phyloP scores from a whole-genome alignment of 2,329 filamentous ascomycete genomes.

The Colletotrichum caudatum region DNA sequence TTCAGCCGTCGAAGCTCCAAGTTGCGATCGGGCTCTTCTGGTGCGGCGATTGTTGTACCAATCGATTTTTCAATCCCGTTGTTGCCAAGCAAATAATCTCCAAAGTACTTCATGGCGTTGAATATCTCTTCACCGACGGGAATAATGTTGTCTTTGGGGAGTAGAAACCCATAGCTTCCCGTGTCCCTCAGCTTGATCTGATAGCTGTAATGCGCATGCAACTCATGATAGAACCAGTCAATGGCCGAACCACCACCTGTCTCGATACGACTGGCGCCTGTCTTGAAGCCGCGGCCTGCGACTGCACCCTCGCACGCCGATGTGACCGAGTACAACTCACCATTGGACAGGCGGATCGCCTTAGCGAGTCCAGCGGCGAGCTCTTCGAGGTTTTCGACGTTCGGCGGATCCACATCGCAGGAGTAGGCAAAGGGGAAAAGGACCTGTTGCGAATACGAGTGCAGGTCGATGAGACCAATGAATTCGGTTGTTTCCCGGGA shows the following conservation, averaged over 20 bases:
- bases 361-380: conserved; percentile 89
- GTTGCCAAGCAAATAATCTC: conserved; percentile 80
- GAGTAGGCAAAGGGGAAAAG: conserved; percentile 93
- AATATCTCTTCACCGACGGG: conserved; percentile 91
- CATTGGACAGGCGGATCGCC: conserved; percentile 83
- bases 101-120: conserved; percentile 85
- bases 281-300: conserved; percentile 47
- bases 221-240: conserved; percentile 94
- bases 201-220: conserved; percentile 86
- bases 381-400: conserved; percentile 91
- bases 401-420: conserved; percentile 81
- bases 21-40: conserved; percentile 21
- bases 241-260: conserved; percentile 86
- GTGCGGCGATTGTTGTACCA: neutral
- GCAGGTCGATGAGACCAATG: conserved; percentile 88
- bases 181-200: conserved; percentile 95
- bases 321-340: conserved; percentile 80
- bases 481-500: conserved; percentile 79
- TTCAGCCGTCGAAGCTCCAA: conserved; percentile 50
- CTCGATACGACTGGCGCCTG: conserved; percentile 65
- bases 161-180: conserved; percentile 91
- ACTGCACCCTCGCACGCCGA: conserved; percentile 90
- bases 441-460: conserved; percentile 95
- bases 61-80: conserved; percentile 69
- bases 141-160: conserved; percentile 87